Evolutionary conservation across 345 rosid species (phyloP), one percentile per base, ranked within the genome.

Genomic region (Adansonia digitata): DNA sequence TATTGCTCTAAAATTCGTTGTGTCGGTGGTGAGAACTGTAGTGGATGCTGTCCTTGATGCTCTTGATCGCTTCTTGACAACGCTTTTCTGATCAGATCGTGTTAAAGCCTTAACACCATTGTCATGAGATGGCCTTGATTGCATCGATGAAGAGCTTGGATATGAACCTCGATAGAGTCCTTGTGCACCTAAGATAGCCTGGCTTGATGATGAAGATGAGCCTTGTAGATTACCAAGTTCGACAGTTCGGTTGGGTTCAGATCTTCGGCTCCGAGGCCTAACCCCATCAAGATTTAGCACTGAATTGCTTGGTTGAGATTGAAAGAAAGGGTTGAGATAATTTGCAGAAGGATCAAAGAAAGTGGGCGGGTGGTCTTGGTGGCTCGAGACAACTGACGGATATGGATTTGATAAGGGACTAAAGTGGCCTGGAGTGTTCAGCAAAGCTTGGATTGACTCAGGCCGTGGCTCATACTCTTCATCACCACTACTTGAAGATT

Each of bases 31-130:
- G 48, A 94, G 90, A 77, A 94, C 90, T 0, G 98, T 90, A 55
- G 98, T 94, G 0, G 96, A 96, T 5, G 98, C 98, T 34, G 96
- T 80, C 70, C 98, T 86, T 10, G 98, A 92, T 7, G 97, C 94
- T 81, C 97, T 86, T 0, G 97, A 85, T 72, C 98, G 77, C 83
- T 94, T 94, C 84, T 86, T 77, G 0, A 77, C 60, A 10, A 39
- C 69, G 75, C 45, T 76, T 42, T 72, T 67, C 51, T 80, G 83
- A 64, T 82, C 83, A 20, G 82, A 51, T 4, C 72, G 79, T 26
- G 75, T 37, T 5, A 76, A 73, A 69, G 76, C n/a, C 6, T 75
- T 76, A 0, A 17, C 74, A 26, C 78, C 75, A 59, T 74, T 57
- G 8, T 81, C 77, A 22, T 77, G 70, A 29, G 35, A 43, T 35